Percentiles rank a stretch among this genome's conserved stretches.
phyloP scores from a whole-genome alignment of 257 asterid species.

The Solanum megistacrolobum region DNA sequence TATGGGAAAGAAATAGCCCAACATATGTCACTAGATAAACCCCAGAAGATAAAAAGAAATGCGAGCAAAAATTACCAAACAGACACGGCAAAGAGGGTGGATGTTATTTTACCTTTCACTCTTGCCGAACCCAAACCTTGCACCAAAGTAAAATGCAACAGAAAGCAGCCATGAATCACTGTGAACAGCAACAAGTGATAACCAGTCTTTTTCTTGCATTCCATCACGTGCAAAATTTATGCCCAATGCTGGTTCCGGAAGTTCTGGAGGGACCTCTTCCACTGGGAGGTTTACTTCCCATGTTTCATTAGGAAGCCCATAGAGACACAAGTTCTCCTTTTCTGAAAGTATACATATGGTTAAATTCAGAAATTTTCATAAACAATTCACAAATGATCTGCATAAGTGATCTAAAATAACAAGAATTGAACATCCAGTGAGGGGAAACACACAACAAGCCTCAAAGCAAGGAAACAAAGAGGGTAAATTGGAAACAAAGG shows the following conservation, averaged over 20 bases:
- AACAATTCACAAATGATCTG: neutral
- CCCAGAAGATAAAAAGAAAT: neutral
- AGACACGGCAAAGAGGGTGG: neutral
- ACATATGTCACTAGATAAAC: neutral
- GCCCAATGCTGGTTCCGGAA: constrained; percentile 94
- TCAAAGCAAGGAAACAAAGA: neutral
- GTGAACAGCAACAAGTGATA: constrained; percentile 83
- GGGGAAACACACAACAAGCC: neutral
- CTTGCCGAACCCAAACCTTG: constrained; percentile 51
- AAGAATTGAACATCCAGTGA: neutral
- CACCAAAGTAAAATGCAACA: constrained; percentile 86
- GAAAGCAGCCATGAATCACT: constrained; percentile 95
- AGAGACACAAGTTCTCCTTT: constrained; percentile 87
- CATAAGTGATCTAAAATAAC: neutral
- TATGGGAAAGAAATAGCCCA: neutral
- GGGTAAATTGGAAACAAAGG: neutral
- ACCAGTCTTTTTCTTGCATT: constrained; percentile 83
- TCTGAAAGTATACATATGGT: constrained; percentile 21
- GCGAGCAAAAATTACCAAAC: neutral
- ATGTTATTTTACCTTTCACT: constrained; percentile 52
- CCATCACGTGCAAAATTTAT: constrained; percentile 95
- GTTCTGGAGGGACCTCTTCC: constrained; percentile 96
- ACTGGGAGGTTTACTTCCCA: constrained; percentile 96
- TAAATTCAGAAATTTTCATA: neutral
- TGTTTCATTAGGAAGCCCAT: constrained; percentile 78